Evolutionary conservation across 306 rosid species (phyloP), one percentile per base, ranked within the genome.

Genomic region (Astragalus membranaceus): DNA sequence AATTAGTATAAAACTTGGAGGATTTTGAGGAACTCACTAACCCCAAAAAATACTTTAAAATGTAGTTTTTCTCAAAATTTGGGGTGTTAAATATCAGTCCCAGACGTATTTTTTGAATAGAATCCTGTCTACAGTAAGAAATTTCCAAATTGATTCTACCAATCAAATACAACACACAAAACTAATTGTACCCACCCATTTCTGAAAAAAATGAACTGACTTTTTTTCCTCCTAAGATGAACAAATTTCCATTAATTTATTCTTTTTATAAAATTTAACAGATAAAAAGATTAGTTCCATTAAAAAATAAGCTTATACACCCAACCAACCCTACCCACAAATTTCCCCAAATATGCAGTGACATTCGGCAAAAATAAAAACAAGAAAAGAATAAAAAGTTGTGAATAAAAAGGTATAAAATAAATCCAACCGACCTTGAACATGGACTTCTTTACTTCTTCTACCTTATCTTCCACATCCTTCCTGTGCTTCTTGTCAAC

Each of bases 391-490:
- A 7, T 7, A 35, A 53, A 7, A 55, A 8, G 1, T 2, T 13
- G 41, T 46, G 48, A 13, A 23, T 23, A 23, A 53, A 51, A 13
- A 50, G 49, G 26, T 35, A 75, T 43, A 73, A 83, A 76, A 76
- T 71, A 76, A 82, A 83, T 84, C 78, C 83, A 80, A 90, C 96
- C 87, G 92, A 90, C 98, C 97, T 88, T 94, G 92, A 78, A 84
- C 78, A 85, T 64, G 17, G 91, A 59, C 80, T 87, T 88, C 90
- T 94, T 94, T 67, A 94, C 88, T 59, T 94, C 98, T 76, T 94
- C 97, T 37, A 82, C 94, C 82, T 76, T 84, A 54, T 88, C 96
- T 78, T 88, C 98, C 66, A 94, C 86, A 8, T 94, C 98, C 85
- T 87, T 90, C 67, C 81, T 80, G 80, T 94, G 98, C 76, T 89